Conservation (phyloP, 176 grass and related monocot species). For the Aegilops bicornis region DNA sequence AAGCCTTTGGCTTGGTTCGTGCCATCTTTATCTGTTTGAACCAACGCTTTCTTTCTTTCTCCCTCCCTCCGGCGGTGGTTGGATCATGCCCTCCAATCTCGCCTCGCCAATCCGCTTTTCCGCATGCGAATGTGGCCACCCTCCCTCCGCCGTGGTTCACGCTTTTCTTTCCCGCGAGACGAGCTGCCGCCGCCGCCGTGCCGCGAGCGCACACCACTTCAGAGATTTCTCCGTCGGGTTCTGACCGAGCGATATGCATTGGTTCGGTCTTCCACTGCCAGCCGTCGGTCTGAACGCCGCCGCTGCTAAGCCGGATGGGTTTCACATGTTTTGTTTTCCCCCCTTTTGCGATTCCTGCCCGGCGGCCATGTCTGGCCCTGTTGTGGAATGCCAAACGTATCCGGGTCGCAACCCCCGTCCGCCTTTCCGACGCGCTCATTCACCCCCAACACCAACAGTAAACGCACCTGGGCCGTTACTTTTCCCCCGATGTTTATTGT, state of each 20-base stretch:
- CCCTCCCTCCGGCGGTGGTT: constrained; percentile 29
- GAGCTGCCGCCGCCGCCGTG: too few relatives aligned
- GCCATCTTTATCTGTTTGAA: not conserved
- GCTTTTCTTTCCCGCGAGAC: not conserved
- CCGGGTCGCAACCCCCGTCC: not conserved
- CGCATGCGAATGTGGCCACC: constrained; percentile 13
- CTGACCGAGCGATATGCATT: too few relatives aligned
- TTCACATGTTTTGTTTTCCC: not conserved
- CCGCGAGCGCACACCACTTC: too few relatives aligned
- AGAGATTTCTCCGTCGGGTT: too few relatives aligned
- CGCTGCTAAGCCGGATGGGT: constrained; percentile 7
- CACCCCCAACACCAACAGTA: constrained; percentile 1
- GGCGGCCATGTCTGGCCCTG: not conserved
- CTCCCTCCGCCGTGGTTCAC: not conserved
- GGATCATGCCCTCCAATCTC: constrained; percentile 49
- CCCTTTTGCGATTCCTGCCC: not conserved
- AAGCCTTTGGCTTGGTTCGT: not conserved
- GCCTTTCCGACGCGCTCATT: constrained; percentile 26
- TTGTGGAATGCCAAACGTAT: constrained; percentile 18
- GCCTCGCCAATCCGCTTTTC: not conserved
- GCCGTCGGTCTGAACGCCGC: not conserved
- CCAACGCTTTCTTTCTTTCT: not conserved
- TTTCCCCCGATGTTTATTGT: constrained; percentile 24
- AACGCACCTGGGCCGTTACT: constrained; percentile 38
- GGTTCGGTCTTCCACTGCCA: too few relatives aligned